Percentiles rank a stretch among this genome's conserved stretches.
Conservation (phyloP, 768 basidiomycete species). For the Serendipita indica region DNA sequence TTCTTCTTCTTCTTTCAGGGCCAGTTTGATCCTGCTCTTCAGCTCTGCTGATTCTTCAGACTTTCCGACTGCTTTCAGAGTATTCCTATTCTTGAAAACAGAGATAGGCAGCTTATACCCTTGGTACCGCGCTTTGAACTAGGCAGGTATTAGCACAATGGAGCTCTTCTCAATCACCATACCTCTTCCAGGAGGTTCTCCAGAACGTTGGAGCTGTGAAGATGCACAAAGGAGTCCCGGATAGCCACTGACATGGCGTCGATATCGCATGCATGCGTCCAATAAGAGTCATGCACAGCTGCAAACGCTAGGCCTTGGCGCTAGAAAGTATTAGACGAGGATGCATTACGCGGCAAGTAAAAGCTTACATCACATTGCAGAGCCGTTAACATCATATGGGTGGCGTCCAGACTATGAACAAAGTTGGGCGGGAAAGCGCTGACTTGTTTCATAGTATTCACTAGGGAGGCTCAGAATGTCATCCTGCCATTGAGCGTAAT, state of each 20-base stretch:
- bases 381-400: conserved; percentile 96
- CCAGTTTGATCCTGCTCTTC: neutral
- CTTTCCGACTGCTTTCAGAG: conserved; percentile 12
- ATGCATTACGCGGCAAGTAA: neutral
- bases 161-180: conserved; percentile 17
- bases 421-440: conserved; percentile 98
- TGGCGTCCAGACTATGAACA: conserved; percentile 93
- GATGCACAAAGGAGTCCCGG: conserved; percentile 81
- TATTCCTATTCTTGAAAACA: conserved; percentile 10
- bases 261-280: conserved; percentile 84
- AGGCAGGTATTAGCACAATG: conserved; percentile 8
- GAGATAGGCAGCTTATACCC: conserved; percentile 49
- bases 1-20: conserved; percentile 13
- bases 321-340: conserved; percentile 24
- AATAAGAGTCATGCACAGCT: conserved; percentile 97
- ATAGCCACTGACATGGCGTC: conserved; percentile 82
- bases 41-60: neutral
- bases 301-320: conserved; percentile 70
- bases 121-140: conserved; percentile 69
- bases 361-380: conserved; percentile 63
- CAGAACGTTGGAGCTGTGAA: conserved; percentile 81
- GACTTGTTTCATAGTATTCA: conserved; percentile 76
- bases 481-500: neutral
- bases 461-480: conserved; percentile 23
- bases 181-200: conserved; percentile 60